Percentiles rank a stretch among this genome's conserved stretches.
phyloP scores from a whole-genome alignment of 306 rosid genomes.

The Erythrophleum fordii region DNA sequence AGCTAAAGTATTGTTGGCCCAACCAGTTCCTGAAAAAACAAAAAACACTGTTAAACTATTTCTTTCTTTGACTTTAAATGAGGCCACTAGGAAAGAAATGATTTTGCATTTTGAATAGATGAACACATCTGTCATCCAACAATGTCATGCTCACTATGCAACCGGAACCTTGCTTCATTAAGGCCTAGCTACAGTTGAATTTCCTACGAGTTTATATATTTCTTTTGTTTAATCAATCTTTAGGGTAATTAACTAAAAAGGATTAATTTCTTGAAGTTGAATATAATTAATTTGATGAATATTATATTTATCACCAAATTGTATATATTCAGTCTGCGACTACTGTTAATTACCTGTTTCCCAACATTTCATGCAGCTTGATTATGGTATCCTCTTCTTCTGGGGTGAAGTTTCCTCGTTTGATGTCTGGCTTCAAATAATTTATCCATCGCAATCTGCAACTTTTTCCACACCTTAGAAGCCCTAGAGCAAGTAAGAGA shows the following conservation, averaged over 20 bases:
- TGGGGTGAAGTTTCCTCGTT: conserved; percentile 75
- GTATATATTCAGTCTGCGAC: not conserved
- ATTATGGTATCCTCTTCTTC: conserved; percentile 84
- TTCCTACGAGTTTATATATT: not conserved
- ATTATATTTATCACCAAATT: not conserved
- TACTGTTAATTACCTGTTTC: conserved; percentile 63
- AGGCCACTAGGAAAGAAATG: not conserved
- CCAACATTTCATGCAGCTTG: conserved; percentile 67
- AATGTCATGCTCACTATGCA: not conserved
- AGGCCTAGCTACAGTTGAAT: too few relatives aligned
- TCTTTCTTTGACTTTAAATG: not conserved
- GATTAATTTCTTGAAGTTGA: not conserved
- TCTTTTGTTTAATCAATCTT: not conserved
- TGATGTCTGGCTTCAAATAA: conserved; percentile 88
- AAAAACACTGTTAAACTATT: not conserved
- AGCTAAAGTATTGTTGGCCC: conserved; percentile 12
- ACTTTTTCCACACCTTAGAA: conserved; percentile 90
- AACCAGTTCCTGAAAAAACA: not conserved
- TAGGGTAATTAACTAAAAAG: not conserved
- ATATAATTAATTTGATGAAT: too few relatives aligned
- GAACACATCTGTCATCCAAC: conserved; percentile 5
- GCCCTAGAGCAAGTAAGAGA: conserved; percentile 46
- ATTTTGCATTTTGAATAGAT: not conserved
- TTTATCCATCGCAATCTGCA: conserved; percentile 87
- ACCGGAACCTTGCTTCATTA: too few relatives aligned